phyloP scores from a whole-genome alignment of 2,329 filamentous ascomycete species.

The Trichoderma breve region DNA sequence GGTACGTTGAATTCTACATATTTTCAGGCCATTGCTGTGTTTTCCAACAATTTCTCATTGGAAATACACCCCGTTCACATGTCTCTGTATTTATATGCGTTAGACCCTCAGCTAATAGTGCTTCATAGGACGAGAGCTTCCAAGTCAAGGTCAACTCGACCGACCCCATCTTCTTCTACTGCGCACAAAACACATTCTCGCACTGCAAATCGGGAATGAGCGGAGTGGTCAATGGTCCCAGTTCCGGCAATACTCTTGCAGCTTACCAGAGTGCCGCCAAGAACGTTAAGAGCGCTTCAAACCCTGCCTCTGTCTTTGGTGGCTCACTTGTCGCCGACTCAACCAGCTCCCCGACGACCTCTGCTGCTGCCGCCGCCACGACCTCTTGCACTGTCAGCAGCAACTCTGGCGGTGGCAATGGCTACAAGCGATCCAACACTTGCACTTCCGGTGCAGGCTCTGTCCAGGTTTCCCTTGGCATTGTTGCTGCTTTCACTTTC shows the following conservation, averaged over 20 bases:
- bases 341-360: neutral
- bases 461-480: constrained; percentile 5
- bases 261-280: constrained; percentile 17
- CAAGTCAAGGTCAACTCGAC: constrained; percentile 26
- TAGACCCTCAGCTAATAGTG: neutral
- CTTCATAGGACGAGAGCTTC: constrained; percentile 23
- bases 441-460: constrained; percentile 12
- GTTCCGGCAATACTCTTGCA: constrained; percentile 11
- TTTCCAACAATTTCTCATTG: fast-evolving
- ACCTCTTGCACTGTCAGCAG: neutral
- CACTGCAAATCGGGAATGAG: constrained; percentile 28
- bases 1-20: neutral
- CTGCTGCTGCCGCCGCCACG: neutral
- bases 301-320: neutral
- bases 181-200: constrained; percentile 13
- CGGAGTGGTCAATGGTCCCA: constrained; percentile 25
- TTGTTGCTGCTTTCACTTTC: constrained; percentile 8
- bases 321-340: neutral
- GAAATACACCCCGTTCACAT: neutral
- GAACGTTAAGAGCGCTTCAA: neutral
- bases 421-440: constrained; percentile 1
- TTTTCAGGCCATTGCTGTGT: neutral
- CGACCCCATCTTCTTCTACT: constrained; percentile 30
- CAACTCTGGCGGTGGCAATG: neutral
- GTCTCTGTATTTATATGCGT: neutral